Evolutionary conservation across 1,284 basidiomycete species (phyloP).

Genomic region (Wallemia hederae): DNA sequence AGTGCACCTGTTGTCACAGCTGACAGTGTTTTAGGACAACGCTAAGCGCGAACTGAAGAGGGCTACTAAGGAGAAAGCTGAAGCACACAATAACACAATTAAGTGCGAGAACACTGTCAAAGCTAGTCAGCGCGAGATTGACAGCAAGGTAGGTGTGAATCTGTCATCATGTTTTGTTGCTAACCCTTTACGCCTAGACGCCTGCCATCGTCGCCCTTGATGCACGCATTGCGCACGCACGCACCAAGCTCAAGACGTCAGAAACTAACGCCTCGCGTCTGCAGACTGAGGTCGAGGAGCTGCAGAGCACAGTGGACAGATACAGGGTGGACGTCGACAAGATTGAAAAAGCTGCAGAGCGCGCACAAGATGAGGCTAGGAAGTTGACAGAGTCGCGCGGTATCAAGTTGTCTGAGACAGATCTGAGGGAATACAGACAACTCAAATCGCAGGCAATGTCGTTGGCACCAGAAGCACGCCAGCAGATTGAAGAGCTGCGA

Average conservation of each 20-base stretch:
- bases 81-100: constrained; percentile 36
- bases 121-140: constrained; percentile 51
- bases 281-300: constrained; percentile 32
- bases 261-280: constrained; percentile 33
- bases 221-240: constrained; percentile 59
- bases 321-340: constrained; percentile 34
- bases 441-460: constrained; percentile 50
- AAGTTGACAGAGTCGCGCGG: constrained; percentile 1
- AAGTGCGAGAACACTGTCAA: constrained; percentile 49
- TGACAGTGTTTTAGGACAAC: constrained; percentile 15
- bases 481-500: constrained; percentile 47
- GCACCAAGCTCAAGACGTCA: constrained; percentile 44
- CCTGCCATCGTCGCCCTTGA: constrained; percentile 53
- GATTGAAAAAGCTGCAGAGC: constrained; percentile 38
- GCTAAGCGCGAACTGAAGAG: constrained; percentile 36
- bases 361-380: constrained; percentile 32
- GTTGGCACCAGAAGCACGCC: constrained; percentile 58
- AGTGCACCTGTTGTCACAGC: not conserved
- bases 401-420: constrained; percentile 28
- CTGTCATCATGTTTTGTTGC: not conserved
- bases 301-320: constrained; percentile 28
- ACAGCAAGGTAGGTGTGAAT: constrained; percentile 31
- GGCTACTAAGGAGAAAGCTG: constrained; percentile 48
- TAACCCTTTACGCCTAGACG: constrained; percentile 22
- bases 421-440: constrained; percentile 52